Evolutionary conservation across 192 early-diverging fungal genomes (phyloP), one percentile per base, ranked within the genome.

Genomic region (Backusella liffmaniae): DNA sequence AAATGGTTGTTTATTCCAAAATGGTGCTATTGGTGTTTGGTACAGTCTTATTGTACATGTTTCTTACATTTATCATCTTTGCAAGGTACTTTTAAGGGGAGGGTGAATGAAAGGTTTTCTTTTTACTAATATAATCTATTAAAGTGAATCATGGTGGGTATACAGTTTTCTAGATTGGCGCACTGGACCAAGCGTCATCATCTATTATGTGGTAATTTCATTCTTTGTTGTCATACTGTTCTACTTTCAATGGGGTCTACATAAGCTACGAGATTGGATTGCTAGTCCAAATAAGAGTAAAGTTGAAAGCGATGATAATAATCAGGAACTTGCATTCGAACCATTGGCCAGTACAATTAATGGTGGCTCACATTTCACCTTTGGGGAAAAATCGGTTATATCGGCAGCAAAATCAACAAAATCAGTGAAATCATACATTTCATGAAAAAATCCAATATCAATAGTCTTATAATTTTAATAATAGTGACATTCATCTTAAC

Each of bases 1-100:
- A 71, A 36, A 78, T 82, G 77, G 23, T 65, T 18, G 32, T 76
- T 6, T 30, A 73, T 44, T 67, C 49, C 4, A 76, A 73, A 34
- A 49, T 76, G 72, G 59, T 80, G 10, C 4, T 81, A 13, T 56
- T 72, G 21, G 67, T 73, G 23, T 42, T 75, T 35, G 15, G 73
- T 32, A 59, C 36, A n/a, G 35, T 80, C 18, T 34, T 76, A 13
- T 36, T 79, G 6, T 79, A 75, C 49, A 79, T 80, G 82, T 76
- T 67, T 70, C 8, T 73, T 30, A 37, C 76, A 3, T 83, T 76
- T 15, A 56, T 83, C 39, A 72, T 80, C 3, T 66, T 74, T 77
- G 75, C 76, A 8, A 35, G 49, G 80, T 81, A 74, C 67, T 67
- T 56, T 35, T 35, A 67, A 32, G 3, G 12, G 9, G 12, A 29